A percentile compares a stretch with the other conserved stretches of the same genome.
These are phyloP conservation scores for Ophiostoma angusticollis DNA, from an alignment of 2,329 filamentous ascomycete species.

Conservation along the genomic window DNA sequence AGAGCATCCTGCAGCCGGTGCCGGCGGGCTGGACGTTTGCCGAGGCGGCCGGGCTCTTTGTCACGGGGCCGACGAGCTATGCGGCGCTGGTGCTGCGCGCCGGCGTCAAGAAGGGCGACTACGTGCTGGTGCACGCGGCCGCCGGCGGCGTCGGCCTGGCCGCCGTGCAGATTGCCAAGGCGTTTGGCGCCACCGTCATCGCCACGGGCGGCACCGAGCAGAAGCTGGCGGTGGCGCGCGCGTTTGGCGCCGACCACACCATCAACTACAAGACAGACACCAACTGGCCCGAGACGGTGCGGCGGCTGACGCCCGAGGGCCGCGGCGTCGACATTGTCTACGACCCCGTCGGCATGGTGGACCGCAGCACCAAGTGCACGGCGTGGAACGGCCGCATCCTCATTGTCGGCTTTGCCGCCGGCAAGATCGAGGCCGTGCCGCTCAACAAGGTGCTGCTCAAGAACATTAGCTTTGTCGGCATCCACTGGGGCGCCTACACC, in stretches of 20 bases:
- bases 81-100: slow-evolving; percentile 69
- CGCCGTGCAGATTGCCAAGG: slow-evolving; percentile 89
- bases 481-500: slow-evolving; percentile 85
- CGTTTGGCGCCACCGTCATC: slow-evolving; percentile 81
- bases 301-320: slow-evolving; percentile 60
- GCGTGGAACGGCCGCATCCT: slow-evolving; percentile 86
- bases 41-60: slow-evolving; percentile 78
- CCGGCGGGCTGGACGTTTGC: slow-evolving; percentile 71
- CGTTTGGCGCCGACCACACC: slow-evolving; percentile 74
- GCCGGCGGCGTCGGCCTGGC: slow-evolving; percentile 85
- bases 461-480: slow-evolving; percentile 79
- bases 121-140: slow-evolving; percentile 81
- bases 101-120: slow-evolving; percentile 64
- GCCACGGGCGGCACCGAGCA: slow-evolving; percentile 72
- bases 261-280: slow-evolving; percentile 61
- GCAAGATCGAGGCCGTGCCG: slow-evolving; percentile 78
- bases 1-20: slow-evolving; percentile 57
- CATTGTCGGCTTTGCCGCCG: slow-evolving; percentile 80
- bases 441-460: slow-evolving; percentile 88
- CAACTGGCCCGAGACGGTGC: slow-evolving; percentile 55
- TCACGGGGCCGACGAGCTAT: slow-evolving; percentile 85
- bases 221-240: slow-evolving; percentile 66
- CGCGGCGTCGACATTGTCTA: slow-evolving; percentile 82
- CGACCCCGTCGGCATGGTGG: slow-evolving; percentile 84
- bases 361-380: slow-evolving; percentile 77